Conservation (phyloP, 2,329 filamentous ascomycete species). For the Exserohilum turcica region DNA sequence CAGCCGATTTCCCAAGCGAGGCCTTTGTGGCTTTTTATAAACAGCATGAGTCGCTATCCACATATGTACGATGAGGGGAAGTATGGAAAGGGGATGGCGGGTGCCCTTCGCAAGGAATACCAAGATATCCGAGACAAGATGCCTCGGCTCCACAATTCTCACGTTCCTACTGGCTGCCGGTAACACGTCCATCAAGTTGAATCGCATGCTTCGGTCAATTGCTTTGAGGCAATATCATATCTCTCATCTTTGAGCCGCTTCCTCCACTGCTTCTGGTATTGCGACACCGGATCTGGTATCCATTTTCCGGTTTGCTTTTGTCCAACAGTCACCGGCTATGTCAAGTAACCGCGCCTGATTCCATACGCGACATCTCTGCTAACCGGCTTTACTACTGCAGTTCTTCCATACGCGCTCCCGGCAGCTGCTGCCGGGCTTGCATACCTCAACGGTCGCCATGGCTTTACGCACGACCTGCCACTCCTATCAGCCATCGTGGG, state of each 20-base stretch:
- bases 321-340: neutral
- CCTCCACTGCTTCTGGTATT: neutral
- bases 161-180: slow-evolving; percentile 6
- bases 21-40: neutral
- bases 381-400: slow-evolving; percentile 17
- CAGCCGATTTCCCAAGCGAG: neutral
- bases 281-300: neutral
- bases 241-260: neutral
- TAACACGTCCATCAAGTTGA: slow-evolving; percentile 7
- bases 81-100: neutral
- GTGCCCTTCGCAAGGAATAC: neutral
- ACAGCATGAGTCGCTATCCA: neutral
- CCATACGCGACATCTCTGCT: neutral
- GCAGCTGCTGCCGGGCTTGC: slow-evolving; percentile 53
- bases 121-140: slow-evolving; percentile 3
- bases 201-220: slow-evolving; percentile 1
- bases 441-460: slow-evolving; percentile 72
- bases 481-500: slow-evolving; percentile 63
- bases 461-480: slow-evolving; percentile 64
- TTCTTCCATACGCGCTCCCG: slow-evolving; percentile 36
- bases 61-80: slow-evolving; percentile 12
- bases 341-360: slow-evolving; percentile 6
- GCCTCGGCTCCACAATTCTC: slow-evolving; percentile 17
- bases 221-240: neutral
- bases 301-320: neutral